Percentiles rank a stretch among this genome's conserved stretches.
Conservation (phyloP, 805 yeast species). For the Candida incommunis region DNA sequence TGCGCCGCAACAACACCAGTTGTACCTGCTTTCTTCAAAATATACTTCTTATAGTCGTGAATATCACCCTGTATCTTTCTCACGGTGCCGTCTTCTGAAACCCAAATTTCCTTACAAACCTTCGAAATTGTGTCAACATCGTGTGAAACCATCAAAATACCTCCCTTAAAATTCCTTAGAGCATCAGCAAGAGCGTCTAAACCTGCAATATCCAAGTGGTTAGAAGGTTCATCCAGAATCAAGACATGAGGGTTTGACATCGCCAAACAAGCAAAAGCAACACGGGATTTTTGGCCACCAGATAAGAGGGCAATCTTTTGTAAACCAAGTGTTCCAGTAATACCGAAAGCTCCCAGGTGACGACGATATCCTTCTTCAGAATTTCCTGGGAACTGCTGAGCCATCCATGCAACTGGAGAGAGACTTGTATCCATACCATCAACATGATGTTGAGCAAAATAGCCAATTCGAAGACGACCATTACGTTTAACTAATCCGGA, state of each 20-base stretch:
- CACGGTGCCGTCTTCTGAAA: slow-evolving; percentile 76
- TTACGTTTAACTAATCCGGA: slow-evolving; percentile 70
- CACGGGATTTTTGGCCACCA: slow-evolving; percentile 98
- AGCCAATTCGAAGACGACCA: slow-evolving; percentile 81
- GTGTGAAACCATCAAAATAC: slow-evolving; percentile 94
- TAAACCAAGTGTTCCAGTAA: slow-evolving; percentile 84
- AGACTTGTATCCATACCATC: slow-evolving; percentile 84
- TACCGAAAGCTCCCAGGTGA: slow-evolving; percentile 93
- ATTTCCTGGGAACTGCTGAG: slow-evolving; percentile 77
- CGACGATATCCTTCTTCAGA: slow-evolving; percentile 94
- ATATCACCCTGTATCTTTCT: slow-evolving; percentile 68
- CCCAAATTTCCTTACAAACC: slow-evolving; percentile 93
- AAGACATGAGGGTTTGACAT: slow-evolving; percentile 80
- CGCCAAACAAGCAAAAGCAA: slow-evolving; percentile 93
- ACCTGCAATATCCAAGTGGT: slow-evolving; percentile 97
- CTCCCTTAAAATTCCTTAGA: slow-evolving; percentile 77
- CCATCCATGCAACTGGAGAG: slow-evolving; percentile 92
- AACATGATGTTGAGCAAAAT: slow-evolving; percentile 97
- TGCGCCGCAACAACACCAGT: slow-evolving; percentile 89
- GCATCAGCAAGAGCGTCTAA: slow-evolving; percentile 92
- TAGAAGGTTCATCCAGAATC: slow-evolving; percentile 93
- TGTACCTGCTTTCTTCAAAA: slow-evolving; percentile 59
- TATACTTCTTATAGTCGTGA: slow-evolving; percentile 79
- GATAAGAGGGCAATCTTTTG: slow-evolving; percentile 82
- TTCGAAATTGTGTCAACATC: slow-evolving; percentile 82